Base-by-base conservation (phyloP, 768 basidiomycete genomes). In the Cystobasidiopsis lactophilus region DNA sequence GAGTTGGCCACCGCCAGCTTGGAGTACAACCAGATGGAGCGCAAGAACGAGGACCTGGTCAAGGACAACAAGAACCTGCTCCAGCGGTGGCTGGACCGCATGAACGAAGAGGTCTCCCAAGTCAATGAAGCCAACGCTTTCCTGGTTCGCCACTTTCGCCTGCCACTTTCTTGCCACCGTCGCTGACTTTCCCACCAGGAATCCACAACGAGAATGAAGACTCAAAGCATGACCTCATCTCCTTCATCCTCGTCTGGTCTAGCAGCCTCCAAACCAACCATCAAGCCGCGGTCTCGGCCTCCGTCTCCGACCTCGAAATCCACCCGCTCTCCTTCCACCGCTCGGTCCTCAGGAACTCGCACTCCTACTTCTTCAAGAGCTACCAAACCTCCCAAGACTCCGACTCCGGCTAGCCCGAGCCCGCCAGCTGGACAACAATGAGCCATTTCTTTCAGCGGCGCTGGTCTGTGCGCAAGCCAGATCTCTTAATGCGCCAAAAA, bases 61-160 rank as follows among this genome's bases (percentile, higher is more conserved):
- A 81, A 80, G 61, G 91, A 98, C 66, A 98, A 98, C 61, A 88
- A 88, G 24, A 81, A 85, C 62, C 76, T 98, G 26, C 73, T 96
- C 1, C 86, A 93, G 65, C 80, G 91, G 18, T 98, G 93, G 91
- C 73, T 96, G 9, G 93, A 96, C 62, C 79, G 81, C 58, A 93
- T 93, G 69, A 73, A 13, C 13, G 47, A 59, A 23, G 88, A 89
- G 62, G 91, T 82, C 9, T 85, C 88, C 66, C 79, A 78, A 68
- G 83, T 98, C 45, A 47, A 47, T 29, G 45, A 47, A 9, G 45
- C 45, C n/a, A 47, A 47, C 30, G 45, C 45, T 30, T 47, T 47
- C 45, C 23, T n/a, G n/a, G n/a, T n/a, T 47, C 29, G 45, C 30
- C 21, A 47, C 21, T 47, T 18, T 23, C 10, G 16, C n/a, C n/a